A percentile compares a stretch with the other conserved stretches of the same genome.
phyloP scores from a whole-genome alignment of 2,329 filamentous ascomycete genomes.

The Lachnellula occidentalis region DNA sequence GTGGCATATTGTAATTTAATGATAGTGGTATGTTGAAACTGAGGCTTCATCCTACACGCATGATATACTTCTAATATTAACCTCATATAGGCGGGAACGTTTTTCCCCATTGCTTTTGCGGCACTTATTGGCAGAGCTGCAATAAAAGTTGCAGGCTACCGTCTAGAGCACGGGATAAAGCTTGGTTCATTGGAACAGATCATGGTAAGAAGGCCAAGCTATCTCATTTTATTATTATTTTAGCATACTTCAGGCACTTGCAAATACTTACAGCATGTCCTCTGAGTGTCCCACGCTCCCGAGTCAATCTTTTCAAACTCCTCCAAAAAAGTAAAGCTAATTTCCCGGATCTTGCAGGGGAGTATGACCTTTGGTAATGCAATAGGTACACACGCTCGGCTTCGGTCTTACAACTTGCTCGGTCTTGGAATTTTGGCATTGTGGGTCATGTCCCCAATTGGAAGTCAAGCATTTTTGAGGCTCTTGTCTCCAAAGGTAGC shows the following conservation, averaged over 20 bases:
- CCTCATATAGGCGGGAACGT: conserved; percentile 4
- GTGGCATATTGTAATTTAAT: conserved; percentile 3
- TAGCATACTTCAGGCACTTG: too few relatives aligned
- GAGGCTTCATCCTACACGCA: background rate
- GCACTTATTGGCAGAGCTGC: conserved; percentile 10
- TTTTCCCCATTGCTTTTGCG: conserved; percentile 14
- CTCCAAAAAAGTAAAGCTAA: too few relatives aligned
- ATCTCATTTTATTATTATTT: too few relatives aligned
- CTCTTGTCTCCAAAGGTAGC: background rate
- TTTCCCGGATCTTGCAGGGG: background rate
- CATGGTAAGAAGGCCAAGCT: background rate
- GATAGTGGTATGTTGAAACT: conserved; percentile 3
- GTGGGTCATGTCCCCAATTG: conserved; percentile 16
- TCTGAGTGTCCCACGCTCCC: too few relatives aligned
- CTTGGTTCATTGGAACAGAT: conserved; percentile 13
- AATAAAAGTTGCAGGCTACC: conserved; percentile 6
- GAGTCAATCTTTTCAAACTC: too few relatives aligned
- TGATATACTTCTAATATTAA: background rate
- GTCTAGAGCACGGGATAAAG: conserved; percentile 8
- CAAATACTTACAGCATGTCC: too few relatives aligned
- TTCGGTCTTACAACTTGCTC: conserved; percentile 8
- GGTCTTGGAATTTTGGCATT: conserved; percentile 7
- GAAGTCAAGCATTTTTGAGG: conserved; percentile 10
- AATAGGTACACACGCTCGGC: conserved; percentile 7
- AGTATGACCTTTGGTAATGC: conserved; percentile 7